A percentile compares a stretch with the other conserved stretches of the same genome.
These are phyloP conservation scores for Fusarium solani-melongenae DNA, from an alignment of 2,329 filamentous ascomycete genomes.

Conservation along the genomic window DNA sequence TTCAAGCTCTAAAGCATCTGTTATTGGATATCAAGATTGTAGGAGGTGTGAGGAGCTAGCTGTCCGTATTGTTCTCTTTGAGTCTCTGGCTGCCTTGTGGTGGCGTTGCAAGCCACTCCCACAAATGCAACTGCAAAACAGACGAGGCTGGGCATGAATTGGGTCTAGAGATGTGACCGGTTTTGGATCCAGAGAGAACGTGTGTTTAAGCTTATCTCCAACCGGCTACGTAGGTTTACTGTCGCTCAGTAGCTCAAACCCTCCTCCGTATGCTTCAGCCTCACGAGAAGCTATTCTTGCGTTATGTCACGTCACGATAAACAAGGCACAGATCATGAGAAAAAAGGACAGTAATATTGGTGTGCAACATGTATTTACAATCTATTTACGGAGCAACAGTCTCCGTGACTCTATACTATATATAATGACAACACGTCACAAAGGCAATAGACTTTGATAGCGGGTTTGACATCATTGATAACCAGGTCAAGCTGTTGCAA, in stretches of 20 bases:
- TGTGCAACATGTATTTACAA: neutral
- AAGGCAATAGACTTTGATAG: neutral
- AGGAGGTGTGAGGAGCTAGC: neutral
- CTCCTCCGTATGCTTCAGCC: neutral
- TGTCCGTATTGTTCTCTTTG: neutral
- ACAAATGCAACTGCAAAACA: neutral
- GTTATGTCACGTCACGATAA: neutral
- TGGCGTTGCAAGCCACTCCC: neutral
- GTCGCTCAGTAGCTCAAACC: neutral
- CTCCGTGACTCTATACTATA: neutral
- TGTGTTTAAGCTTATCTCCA: neutral
- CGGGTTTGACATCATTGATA: slow-evolving; percentile 48
- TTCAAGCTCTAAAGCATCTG: neutral
- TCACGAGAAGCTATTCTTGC: neutral
- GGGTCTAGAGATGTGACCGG: neutral
- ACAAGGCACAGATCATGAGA: neutral
- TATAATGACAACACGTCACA: neutral
- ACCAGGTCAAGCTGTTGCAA: slow-evolving; percentile 21
- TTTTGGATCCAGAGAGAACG: neutral
- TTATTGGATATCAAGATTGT: neutral
- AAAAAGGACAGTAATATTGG: neutral
- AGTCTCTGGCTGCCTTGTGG: neutral
- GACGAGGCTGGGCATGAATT: neutral
- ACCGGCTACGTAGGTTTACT: neutral
- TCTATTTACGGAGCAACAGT: neutral